Base-by-base conservation (phyloP, 805 yeast species). In the Candida nemodendra region DNA sequence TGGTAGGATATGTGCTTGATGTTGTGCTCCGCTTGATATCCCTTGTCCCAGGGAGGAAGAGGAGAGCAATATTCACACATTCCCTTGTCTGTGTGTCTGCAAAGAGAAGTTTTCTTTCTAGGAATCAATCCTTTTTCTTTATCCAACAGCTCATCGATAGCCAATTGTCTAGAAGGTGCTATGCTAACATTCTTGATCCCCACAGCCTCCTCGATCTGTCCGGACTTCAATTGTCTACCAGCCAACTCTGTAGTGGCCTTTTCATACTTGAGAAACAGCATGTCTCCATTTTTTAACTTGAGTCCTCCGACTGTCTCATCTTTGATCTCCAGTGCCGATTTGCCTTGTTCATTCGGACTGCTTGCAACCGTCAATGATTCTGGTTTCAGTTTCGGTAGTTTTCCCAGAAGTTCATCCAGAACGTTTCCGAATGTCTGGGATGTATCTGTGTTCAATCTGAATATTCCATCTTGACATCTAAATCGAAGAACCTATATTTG, bases 41-140 rank as follows among this genome's bases (percentile, higher is more conserved):
- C 76, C 46, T 72, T 73, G 60, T 93, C 96, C 87, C 91, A 93
- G 2, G 99, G 98, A 24, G 96, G 96, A 36, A 93, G 65, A 0
- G 98, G 96, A 23, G 95, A 79, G 60, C 98, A 93, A 57, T 89
- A 88, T 56, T 93, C 99, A 62, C 99, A 93, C 98, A 93, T 93
- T 2, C 98, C 99, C 51, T 82, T 83, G 26, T 81, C 91, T 3
- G 91, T 84, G 59, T 93, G 99, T 42, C 81, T 76, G 62, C 99
- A 91, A 44, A 89, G 66, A 2, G 60, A 51, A 1, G 87, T 76
- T 45, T 68, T 72, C 25, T 68, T 62, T 23, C 99, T 72, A 19
- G 71, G 62, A 39, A 93, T 87, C 38, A 84, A 66, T 0, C 99
- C 99, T 30, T 76, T 74, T 38, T 76, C 72, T 19, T 67, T 69